phyloP scores from a whole-genome alignment of 305 asterid genomes.

The Fraxinus paxiana region DNA sequence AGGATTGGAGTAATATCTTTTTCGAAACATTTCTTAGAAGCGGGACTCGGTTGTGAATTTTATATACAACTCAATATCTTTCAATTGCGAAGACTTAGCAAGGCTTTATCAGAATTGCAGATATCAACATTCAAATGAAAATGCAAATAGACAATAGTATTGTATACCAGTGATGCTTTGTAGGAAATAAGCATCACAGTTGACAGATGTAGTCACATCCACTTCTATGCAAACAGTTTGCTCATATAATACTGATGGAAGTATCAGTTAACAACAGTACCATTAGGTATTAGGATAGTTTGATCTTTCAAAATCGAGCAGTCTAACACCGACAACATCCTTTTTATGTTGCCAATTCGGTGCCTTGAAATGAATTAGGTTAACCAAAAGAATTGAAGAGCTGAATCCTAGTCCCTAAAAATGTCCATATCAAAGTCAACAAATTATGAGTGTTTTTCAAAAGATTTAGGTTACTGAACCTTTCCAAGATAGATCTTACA shows the following conservation, averaged over 20 bases:
- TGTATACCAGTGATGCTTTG: not conserved
- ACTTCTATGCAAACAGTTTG: not conserved
- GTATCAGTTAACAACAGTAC: not conserved
- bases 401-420: conserved; percentile 15
- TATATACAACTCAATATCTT: not conserved
- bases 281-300: not conserved
- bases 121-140: not conserved
- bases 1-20: not conserved
- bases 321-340: not conserved
- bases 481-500: not conserved
- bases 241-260: not conserved
- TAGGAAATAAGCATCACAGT: not conserved
- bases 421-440: conserved; percentile 11
- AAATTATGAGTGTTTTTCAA: not conserved
- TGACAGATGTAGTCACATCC: not conserved
- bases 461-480: not conserved
- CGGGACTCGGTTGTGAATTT: not conserved
- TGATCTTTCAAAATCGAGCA: not conserved
- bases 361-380: conserved; percentile 7
- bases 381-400: not conserved
- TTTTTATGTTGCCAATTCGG: not conserved
- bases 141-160: not conserved
- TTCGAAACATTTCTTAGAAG: not conserved
- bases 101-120: not conserved
- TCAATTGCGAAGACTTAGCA: not conserved